Evolutionary conservation across 495 filamentous ascomycete genomes (phyloP).

Genomic region (Halenospora varia): DNA sequence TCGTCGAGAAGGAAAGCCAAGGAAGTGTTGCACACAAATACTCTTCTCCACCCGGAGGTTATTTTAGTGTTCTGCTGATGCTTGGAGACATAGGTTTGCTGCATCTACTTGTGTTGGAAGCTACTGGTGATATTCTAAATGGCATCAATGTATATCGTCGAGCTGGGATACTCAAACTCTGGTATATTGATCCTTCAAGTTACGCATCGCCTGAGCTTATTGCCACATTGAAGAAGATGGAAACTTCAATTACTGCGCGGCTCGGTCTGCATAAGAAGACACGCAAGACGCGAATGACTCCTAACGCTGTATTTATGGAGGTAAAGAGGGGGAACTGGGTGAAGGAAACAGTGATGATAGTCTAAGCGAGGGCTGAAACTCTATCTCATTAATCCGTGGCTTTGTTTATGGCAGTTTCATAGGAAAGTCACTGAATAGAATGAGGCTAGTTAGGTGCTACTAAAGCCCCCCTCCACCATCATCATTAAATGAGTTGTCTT

Average conservation of each 20-base stretch:
- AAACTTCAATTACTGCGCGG: slow-evolving; percentile 14
- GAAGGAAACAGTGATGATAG: slow-evolving; percentile 17
- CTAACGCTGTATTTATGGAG: slow-evolving; percentile 12
- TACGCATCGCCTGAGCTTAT: slow-evolving; percentile 9
- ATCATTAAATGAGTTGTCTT: neutral
- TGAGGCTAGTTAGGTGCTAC: slow-evolving; percentile 7
- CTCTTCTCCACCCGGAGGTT: slow-evolving; percentile 15
- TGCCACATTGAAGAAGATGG: slow-evolving; percentile 9
- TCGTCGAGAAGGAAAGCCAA: slow-evolving; percentile 14
- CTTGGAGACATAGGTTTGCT: slow-evolving; percentile 8
- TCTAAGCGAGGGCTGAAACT: slow-evolving; percentile 12
- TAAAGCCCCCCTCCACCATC: slow-evolving; percentile 3
- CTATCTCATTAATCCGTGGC: slow-evolving; percentile 9
- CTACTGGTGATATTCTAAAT: slow-evolving; percentile 8
- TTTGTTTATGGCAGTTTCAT: slow-evolving; percentile 9
- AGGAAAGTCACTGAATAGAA: slow-evolving; percentile 4
- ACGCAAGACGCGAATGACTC: slow-evolving; percentile 1
- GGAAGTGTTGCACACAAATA: slow-evolving; percentile 12
- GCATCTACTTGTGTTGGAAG: slow-evolving; percentile 18
- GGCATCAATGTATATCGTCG: slow-evolving; percentile 17
- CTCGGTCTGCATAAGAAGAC: slow-evolving; percentile 6
- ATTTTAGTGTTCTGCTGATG: slow-evolving; percentile 14
- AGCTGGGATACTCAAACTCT: slow-evolving; percentile 15
- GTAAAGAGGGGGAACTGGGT: slow-evolving; percentile 15
- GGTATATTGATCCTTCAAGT: slow-evolving; percentile 16